phyloP scores from a whole-genome alignment of 768 basidiomycete species.

The Russula sp. region DNA sequence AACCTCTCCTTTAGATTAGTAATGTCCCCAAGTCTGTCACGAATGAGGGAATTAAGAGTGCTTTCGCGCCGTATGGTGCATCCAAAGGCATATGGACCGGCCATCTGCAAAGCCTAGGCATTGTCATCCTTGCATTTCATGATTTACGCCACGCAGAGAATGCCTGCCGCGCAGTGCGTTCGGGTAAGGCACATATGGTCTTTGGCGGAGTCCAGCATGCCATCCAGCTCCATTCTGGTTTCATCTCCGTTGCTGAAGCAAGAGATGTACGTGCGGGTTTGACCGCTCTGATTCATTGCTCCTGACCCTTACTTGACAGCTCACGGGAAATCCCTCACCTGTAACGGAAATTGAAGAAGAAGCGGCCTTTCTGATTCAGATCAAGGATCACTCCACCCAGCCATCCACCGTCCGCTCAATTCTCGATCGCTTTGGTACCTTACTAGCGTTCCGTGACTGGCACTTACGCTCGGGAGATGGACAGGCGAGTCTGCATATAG shows the following conservation, averaged over 20 bases:
- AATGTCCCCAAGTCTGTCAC: conserved; percentile 3
- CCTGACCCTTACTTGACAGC: conserved; percentile 5
- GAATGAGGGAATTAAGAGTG: conserved; percentile 16
- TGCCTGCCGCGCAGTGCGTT: conserved; percentile 16
- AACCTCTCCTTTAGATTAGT: conserved; percentile 20
- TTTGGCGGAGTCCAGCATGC: conserved; percentile 6
- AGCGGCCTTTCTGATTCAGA: conserved; percentile 18
- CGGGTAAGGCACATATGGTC: conserved; percentile 11
- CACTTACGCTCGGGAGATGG: conserved; percentile 13
- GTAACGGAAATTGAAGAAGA: conserved; percentile 22
- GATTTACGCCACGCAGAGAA: conserved; percentile 19
- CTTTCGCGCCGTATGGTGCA: conserved; percentile 15
- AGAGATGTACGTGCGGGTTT: conserved; percentile 17
- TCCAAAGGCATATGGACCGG: conserved; percentile 22
- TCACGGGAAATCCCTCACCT: conserved; percentile 17
- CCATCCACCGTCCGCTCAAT: conserved; percentile 16
- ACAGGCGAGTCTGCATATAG: conserved; percentile 15
- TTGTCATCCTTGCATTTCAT: conserved; percentile 21
- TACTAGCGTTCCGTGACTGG: conserved; percentile 18
- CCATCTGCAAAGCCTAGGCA: conserved; percentile 14
- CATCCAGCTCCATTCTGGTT: conserved; percentile 18
- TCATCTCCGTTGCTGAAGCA: conserved; percentile 18
- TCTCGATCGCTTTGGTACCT: conserved; percentile 17
- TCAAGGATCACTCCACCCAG: conserved; percentile 12
- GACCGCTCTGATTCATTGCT: not conserved